These are phyloP conservation scores for Daucus carota DNA, from an alignment of 129 eudicot species.

Conservation along the genomic window DNA sequence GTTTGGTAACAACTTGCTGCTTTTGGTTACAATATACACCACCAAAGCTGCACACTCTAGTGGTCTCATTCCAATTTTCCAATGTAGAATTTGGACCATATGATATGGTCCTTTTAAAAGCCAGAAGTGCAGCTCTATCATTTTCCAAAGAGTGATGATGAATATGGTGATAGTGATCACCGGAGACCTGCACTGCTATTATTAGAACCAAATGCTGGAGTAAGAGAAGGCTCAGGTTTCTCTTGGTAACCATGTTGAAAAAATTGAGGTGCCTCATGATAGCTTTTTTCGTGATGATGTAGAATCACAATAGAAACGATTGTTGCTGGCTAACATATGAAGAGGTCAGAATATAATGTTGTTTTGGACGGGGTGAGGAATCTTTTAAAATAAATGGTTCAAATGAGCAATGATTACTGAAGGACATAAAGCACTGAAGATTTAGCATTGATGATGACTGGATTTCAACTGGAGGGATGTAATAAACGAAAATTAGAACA, in stretches of 20 bases:
- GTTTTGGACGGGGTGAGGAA: not conserved
- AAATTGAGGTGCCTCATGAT: not conserved
- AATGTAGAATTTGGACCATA: constrained; percentile 33
- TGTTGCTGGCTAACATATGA: not conserved
- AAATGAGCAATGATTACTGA: not conserved
- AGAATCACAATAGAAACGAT: not conserved
- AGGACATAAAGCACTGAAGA: not conserved
- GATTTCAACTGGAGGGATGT: constrained; percentile 8
- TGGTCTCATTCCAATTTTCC: constrained; percentile 45
- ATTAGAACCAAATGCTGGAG: constrained; percentile 14
- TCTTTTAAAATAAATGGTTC: constrained; percentile 4
- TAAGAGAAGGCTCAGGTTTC: constrained; percentile 13
- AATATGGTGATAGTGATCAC: not conserved
- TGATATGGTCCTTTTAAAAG: constrained; percentile 30
- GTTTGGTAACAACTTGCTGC: constrained; percentile 27
- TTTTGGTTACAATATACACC: constrained; percentile 33
- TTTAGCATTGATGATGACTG: constrained; percentile 2
- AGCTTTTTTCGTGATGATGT: not conserved
- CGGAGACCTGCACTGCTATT: not conserved
- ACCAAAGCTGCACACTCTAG: constrained; percentile 37
- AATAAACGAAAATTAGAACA: not conserved
- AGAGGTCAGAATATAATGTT: not conserved
- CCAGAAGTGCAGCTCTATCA: constrained; percentile 43
- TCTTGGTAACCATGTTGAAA: constrained; percentile 22
- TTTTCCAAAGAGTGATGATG: constrained; percentile 21